Percentiles rank a stretch among this genome's conserved stretches.
Evolutionary conservation across 2,329 filamentous ascomycete species (phyloP).

Genomic region (Fusarium napiforme): DNA sequence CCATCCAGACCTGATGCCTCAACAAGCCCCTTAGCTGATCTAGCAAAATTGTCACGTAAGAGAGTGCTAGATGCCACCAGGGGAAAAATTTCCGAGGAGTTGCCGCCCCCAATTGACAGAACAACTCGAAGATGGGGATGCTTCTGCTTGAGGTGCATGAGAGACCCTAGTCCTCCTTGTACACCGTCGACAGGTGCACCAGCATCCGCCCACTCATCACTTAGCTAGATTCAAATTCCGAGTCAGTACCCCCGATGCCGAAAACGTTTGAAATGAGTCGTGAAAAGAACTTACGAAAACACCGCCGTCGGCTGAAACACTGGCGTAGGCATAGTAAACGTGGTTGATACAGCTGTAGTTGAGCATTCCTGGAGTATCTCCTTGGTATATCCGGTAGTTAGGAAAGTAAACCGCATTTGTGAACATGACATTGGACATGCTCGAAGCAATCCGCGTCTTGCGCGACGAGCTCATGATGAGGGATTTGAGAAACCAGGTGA

Average conservation of each 20-base stretch:
- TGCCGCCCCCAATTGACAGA: slow-evolving; percentile 78
- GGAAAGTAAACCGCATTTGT: slow-evolving; percentile 87
- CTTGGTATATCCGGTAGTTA: slow-evolving; percentile 79
- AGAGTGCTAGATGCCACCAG: slow-evolving; percentile 70
- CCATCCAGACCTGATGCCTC: slow-evolving; percentile 70
- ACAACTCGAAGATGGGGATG: slow-evolving; percentile 79
- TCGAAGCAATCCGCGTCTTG: slow-evolving; percentile 58
- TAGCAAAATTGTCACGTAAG: slow-evolving; percentile 75
- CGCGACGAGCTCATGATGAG: slow-evolving; percentile 57
- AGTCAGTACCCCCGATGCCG: slow-evolving; percentile 41
- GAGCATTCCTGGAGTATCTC: slow-evolving; percentile 77
- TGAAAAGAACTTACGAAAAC: slow-evolving; percentile 72
- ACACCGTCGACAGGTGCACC: slow-evolving; percentile 78
- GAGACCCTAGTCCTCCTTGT: slow-evolving; percentile 76
- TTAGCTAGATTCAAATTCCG: slow-evolving; percentile 64
- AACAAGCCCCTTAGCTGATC: slow-evolving; percentile 73
- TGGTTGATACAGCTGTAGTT: slow-evolving; percentile 82
- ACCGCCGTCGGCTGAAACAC: slow-evolving; percentile 75
- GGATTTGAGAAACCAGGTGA: background rate
- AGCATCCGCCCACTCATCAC: slow-evolving; percentile 81
- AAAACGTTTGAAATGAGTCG: slow-evolving; percentile 4
- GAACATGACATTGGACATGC: slow-evolving; percentile 62
- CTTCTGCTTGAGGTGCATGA: slow-evolving; percentile 77
- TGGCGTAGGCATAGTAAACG: slow-evolving; percentile 86
- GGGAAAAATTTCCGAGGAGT: slow-evolving; percentile 74